Evolutionary conservation across 139 green algal genomes (phyloP), one percentile per base, ranked within the genome.

Genomic region (Coelastrella sp.): DNA sequence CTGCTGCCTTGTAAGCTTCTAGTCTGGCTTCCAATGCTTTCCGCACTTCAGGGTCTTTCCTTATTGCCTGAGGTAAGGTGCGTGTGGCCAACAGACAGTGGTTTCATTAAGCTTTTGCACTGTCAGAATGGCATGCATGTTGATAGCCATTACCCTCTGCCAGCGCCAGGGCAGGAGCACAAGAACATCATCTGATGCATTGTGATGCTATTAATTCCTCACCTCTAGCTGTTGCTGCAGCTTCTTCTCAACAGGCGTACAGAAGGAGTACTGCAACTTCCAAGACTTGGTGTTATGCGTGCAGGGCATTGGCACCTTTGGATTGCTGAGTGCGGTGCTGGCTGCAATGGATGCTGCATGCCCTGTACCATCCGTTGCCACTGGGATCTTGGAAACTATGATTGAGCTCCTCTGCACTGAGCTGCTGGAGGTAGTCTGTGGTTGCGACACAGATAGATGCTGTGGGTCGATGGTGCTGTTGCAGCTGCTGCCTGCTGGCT

Each of bases 221-320:
- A 81, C 73, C 73, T 81, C 73, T 41, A 81, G 73, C 27, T 81
- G 73, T 30, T 67, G 25, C 50, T 81, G 48, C 17, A 81, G 32
- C 11, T 34, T 60, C 73, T 81, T 81, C 48, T 81, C 73, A 34
- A 60, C 41, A 50, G 73, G 73, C 4, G 50, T 81, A 4, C 35
- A 40, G 73, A 81, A 81, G 5, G 23, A 30, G 35, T 72, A 72
- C 8, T 48, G n/a, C 34, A 84, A 57, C 17, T 72, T 53, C 40
- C 48, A 84, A 6, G 34, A 15, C 6, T 21, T 64, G 53, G 15
- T 69, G 8, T 27, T 9, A 41, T 51, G 25, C 25, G 13, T 21
- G n/a, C 35, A 51, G 23, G 50, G 51, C 27, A n/a, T n/a, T n/a
- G n/a, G 48, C 48, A 57, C 48, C 48, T 57, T 57, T 2, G 13